Base-by-base conservation (phyloP, 495 filamentous ascomycete genomes). In the Aspergillus sclerotiicarbonarius region DNA sequence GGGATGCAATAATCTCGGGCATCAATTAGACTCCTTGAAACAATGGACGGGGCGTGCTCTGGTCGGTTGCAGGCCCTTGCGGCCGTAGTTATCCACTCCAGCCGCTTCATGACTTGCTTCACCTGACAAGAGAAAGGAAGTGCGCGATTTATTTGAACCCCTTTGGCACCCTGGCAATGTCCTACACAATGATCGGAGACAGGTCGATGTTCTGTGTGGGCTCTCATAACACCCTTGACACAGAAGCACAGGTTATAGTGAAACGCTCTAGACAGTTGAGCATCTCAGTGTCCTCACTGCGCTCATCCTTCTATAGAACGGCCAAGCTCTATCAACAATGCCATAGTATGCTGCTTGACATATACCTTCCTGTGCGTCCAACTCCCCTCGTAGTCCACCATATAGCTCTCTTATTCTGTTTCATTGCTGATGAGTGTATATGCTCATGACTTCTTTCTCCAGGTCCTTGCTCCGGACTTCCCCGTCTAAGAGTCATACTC, bases 111-210 rank as follows among this genome's bases (percentile, higher is more conserved):
- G 20, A 41, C 35, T 29, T 31, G 31, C 32, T 53, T 52, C 49
- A 58, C 39, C 35, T 25, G 48, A 4, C 48, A 37, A 33, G 29
- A 10, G n/a, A 46, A n/a, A 16, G 9, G n/a, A 46, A 16, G 8
- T 58, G 56, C 56, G 56, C 37, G 48, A 53, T 53, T 58, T 45
- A 46, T 47, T 52, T 53, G 29, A 46, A 31, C 8, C 39, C 29
- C 41, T 25, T 41, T 25, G 13, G 19, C 8, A 10, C 12, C 41
- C 20, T 44, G 15, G 46, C 39, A 51, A 20, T 32, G 8, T 18
- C 21, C 31, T 29, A 39, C 47, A 8, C 49, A 50, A 20, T 58
- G 53, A 51, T 49, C 56, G 56, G 47, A 49, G 32, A 46, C 16
- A 20, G 44, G 44, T 19, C 18, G 25, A 5, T 25, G 2, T 5